phyloP scores from a whole-genome alignment of 768 basidiomycete species.

The Hirschioporus abietinus region DNA sequence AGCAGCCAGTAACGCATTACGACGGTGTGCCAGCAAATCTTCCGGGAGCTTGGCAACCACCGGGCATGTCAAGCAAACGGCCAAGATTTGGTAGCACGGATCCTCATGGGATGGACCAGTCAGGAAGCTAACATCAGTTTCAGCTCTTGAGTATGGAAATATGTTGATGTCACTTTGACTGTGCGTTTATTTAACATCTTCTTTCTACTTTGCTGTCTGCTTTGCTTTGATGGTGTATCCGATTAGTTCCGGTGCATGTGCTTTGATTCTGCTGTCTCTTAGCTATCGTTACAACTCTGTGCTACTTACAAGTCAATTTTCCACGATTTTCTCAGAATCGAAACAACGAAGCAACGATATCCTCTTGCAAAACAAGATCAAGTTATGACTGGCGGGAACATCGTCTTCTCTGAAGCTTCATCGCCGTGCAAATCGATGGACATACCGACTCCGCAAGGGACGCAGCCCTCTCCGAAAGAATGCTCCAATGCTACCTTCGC shows the following conservation, averaged over 20 bases:
- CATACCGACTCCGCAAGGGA: constrained; percentile 73
- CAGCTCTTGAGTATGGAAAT: no score
- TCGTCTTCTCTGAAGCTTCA: constrained; percentile 17
- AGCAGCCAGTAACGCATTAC: not conserved
- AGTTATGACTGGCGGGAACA: constrained; percentile 17
- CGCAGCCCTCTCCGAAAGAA: constrained; percentile 69
- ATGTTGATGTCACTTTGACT: not conserved
- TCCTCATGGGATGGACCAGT: not conserved
- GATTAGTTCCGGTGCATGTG: no score
- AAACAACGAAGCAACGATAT: not conserved
- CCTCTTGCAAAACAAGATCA: constrained; percentile 1
- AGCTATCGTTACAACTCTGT: not conserved
- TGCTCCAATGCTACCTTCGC: constrained; percentile 64
- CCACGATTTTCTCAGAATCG: not conserved
- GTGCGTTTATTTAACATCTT: not conserved
- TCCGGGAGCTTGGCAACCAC: not conserved
- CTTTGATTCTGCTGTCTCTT: not conserved
- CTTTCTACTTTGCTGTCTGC: not conserved
- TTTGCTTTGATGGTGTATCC: no score
- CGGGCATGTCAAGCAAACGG: not conserved
- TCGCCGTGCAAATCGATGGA: constrained; percentile 54
- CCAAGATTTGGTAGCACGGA: not conserved
- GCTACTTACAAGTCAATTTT: not conserved
- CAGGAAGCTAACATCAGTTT: not conserved
- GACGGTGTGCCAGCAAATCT: not conserved